Evolutionary conservation across 106 monocot species (phyloP), one percentile per base, ranked within the genome.

Genomic region (Allium sativum): DNA sequence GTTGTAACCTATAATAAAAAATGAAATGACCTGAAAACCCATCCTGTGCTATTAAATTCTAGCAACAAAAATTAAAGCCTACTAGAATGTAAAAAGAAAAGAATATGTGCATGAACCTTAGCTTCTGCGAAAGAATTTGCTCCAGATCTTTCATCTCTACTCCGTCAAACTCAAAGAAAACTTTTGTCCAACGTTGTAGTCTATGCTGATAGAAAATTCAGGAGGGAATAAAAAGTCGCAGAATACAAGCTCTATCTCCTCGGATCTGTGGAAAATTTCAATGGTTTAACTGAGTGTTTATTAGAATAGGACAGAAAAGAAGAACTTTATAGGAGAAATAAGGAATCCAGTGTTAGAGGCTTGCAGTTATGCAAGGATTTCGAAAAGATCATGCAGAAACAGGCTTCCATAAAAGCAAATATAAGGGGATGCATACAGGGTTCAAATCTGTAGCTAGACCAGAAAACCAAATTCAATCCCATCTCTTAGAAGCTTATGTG

Each of bases 61-160:
- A 68, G 42, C 70, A 48, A 61, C 54, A 40, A 13, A 31, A 56
- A 22, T 40, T 40, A 56, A 43, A n/a, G 53, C 48, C 17, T 31
- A 15, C 21, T 50, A 10, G 22, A 48, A 54, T 7, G 47, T n/a
- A 69, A 44, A 52, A n/a, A n/a, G n/a, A n/a, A 8, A 55, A 52
- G 7, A 45, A 55, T 15, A 62, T 61, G 12, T 12, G 56, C 55
- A 44, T 68, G 44, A 56, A 96, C 96, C 96, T 90, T 71, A 88
- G 96, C 62, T 96, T 96, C 72, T 96, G 96, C 52, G 75, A 10
- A 46, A 96, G 80, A 61, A 96, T 54, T 68, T 96, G 96, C 66
- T 96, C 91, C 42, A 96, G 78, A 44, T 91, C 91, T 71, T 96
- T 96, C 46, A 78, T 74, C 60, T 96, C 96, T 54, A 88, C 77